phyloP scores from a whole-genome alignment of 2,329 filamentous ascomycete species.

The Huntiella moniliformis region DNA sequence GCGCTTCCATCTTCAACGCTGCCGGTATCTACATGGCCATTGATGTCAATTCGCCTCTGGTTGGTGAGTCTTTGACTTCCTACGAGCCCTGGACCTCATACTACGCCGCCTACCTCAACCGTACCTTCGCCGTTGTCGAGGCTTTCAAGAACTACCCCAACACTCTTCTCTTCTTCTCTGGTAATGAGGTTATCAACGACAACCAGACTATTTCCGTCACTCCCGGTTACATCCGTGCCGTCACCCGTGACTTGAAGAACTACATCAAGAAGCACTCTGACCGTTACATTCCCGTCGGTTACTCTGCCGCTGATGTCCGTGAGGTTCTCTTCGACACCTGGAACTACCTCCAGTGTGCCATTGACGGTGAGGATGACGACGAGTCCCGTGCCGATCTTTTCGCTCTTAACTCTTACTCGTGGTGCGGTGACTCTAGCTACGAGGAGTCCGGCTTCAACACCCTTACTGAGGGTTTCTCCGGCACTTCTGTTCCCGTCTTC shows the following conservation, averaged over 20 bases:
- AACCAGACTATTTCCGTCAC: conserved; percentile 37
- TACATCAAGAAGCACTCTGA: conserved; percentile 55
- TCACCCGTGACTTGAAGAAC: conserved; percentile 63
- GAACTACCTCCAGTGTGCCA: conserved; percentile 55
- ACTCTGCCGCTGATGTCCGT: conserved; percentile 65
- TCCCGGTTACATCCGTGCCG: conserved; percentile 55
- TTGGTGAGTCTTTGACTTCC: conserved; percentile 37
- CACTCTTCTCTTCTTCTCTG: conserved; percentile 56
- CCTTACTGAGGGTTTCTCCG: conserved; percentile 45
- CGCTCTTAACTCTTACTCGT: conserved; percentile 56
- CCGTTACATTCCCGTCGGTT: conserved; percentile 56
- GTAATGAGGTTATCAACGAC: conserved; percentile 61
- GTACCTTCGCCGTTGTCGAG: conserved; percentile 48
- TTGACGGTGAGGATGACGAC: conserved; percentile 32
- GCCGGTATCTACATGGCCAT: conserved; percentile 52
- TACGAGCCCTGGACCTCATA: conserved; percentile 39
- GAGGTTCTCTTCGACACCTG: conserved; percentile 53
- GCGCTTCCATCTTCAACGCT: conserved; percentile 48
- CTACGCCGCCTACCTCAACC: conserved; percentile 41
- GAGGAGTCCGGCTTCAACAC: conserved; percentile 42
- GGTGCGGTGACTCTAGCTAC: conserved; percentile 48
- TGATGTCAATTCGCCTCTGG: conserved; percentile 47
- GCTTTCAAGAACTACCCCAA: conserved; percentile 50
- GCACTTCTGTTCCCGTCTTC: conserved; percentile 54
- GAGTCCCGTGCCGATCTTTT: conserved; percentile 55